Percentiles rank a stretch among this genome's conserved stretches.
Evolutionary conservation across 805 yeast genomes (phyloP).

Genomic region (Cyberlindnera americana): DNA sequence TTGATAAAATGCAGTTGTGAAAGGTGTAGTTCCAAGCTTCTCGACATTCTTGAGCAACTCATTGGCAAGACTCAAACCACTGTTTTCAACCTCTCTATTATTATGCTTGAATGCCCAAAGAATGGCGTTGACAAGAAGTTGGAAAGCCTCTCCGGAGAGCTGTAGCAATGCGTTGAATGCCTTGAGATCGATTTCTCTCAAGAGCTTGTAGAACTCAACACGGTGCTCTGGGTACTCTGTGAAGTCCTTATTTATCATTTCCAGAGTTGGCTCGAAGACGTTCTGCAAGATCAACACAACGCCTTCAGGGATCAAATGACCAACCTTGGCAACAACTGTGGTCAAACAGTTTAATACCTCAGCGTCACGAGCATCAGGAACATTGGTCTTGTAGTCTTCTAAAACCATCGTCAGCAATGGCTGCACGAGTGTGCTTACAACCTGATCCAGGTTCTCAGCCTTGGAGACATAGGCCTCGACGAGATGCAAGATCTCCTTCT

Average conservation of each 20-base stretch:
- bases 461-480: constrained; percentile 84
- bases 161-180: constrained; percentile 84
- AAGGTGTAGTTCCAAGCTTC: constrained; percentile 59
- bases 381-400: constrained; percentile 83
- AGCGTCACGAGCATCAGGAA: constrained; percentile 96
- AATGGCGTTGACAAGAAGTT: constrained; percentile 86
- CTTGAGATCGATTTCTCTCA: constrained; percentile 81
- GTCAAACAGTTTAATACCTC: constrained; percentile 95
- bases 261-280: constrained; percentile 91
- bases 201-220: constrained; percentile 87
- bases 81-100: constrained; percentile 93
- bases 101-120: constrained; percentile 98
- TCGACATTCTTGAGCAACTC: constrained; percentile 86
- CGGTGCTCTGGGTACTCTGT: constrained; percentile 98
- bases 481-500: constrained; percentile 86
- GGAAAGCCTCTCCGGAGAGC: constrained; percentile 89
- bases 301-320: constrained; percentile 83
- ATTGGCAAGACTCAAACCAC: constrained; percentile 78
- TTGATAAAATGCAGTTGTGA: constrained; percentile 82
- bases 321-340: constrained; percentile 83
- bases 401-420: constrained; percentile 81
- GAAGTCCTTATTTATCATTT: constrained; percentile 93
- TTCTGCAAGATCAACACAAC: constrained; percentile 82
- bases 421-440: constrained; percentile 76
- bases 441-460: constrained; percentile 79